These are phyloP conservation scores for Hansenula lynferdii DNA, from an alignment of 1,139 yeast genomes.

Conservation along the genomic window DNA sequence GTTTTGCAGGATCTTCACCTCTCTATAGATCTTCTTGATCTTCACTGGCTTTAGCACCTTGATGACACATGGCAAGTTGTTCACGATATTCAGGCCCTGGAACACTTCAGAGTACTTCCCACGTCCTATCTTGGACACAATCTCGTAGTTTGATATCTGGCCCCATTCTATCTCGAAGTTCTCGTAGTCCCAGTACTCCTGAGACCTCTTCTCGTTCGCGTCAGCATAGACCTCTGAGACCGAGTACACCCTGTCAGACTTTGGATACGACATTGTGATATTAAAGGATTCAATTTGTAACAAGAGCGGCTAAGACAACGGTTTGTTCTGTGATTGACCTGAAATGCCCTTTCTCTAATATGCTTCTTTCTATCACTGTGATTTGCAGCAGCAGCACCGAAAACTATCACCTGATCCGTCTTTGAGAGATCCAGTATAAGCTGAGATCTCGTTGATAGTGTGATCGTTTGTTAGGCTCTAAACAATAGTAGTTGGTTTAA, in stretches of 20 bases:
- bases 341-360: too few relatives aligned
- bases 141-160: slow-evolving; percentile 73
- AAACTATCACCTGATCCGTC: too few relatives aligned
- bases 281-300: not conserved
- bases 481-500: too few relatives aligned
- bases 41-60: slow-evolving; percentile 97
- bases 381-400: too few relatives aligned
- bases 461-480: too few relatives aligned
- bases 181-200: slow-evolving; percentile 93
- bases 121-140: slow-evolving; percentile 87
- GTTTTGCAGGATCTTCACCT: slow-evolving; percentile 87
- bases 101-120: slow-evolving; percentile 98
- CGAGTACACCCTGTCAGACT: slow-evolving; percentile 34
- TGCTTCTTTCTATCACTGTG: too few relatives aligned
- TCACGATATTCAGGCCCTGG: slow-evolving; percentile 63
- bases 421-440: too few relatives aligned
- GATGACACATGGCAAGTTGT: slow-evolving; percentile 61
- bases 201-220: slow-evolving; percentile 73
- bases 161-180: slow-evolving; percentile 58
- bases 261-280: slow-evolving; percentile 23
- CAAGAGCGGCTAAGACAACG: too few relatives aligned
- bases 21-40: slow-evolving; percentile 93
- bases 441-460: too few relatives aligned
- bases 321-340: too few relatives aligned
- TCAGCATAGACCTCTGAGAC: slow-evolving; percentile 74